Base-by-base conservation (phyloP, 2,329 filamentous ascomycete genomes). In the Basipetospora sp. region DNA sequence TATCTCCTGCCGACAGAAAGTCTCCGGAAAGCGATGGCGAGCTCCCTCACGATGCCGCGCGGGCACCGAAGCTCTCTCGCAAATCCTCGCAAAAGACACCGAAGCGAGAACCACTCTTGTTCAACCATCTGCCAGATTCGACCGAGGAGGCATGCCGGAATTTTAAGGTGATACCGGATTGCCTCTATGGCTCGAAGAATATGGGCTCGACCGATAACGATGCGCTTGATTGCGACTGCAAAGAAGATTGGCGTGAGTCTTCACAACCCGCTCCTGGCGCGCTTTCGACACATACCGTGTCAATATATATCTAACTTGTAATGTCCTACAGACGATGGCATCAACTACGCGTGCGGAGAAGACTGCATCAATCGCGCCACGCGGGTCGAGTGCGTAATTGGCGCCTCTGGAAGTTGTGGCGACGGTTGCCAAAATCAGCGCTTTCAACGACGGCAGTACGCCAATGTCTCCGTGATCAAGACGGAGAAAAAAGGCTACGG, bases 361-460 rank as follows among this genome's bases (percentile, higher is more conserved):
- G 85, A 94, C 58, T 98, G 90, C 60, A 98, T 98, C 67, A 98
- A 98, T 58, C 82, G 90, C 51, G 83, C 85, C 41, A 96, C 88
- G 41, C 96, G 94, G 59, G 94, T 96, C 74, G 90, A 98, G 62
- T 98, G 90, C 55, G 71, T 83, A 26, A 67, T 70, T 45, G 75
- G 75, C 43, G 80, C 87, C 47, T 90, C 55, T 20, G 56, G 87
- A 58, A 83, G 85, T 53, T 98, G 90, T 57, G 87, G 87, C 39
- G 65, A 74, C 27, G 75, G 74, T 34, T 98, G 90, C 57, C 83
- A 93, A 56, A 98, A 98, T 53, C 86, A 94, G 58, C 80, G 90
- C 43, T 96, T 98, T 51, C 84, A 92, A 58, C 80, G 76, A 48
- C 87, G 80, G 58, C 74, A 92, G 50, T 96, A 90, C 53, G 87